Conservation (phyloP, 2,329 filamentous ascomycete genomes). For the Magnaporthiopsis incrustans region DNA sequence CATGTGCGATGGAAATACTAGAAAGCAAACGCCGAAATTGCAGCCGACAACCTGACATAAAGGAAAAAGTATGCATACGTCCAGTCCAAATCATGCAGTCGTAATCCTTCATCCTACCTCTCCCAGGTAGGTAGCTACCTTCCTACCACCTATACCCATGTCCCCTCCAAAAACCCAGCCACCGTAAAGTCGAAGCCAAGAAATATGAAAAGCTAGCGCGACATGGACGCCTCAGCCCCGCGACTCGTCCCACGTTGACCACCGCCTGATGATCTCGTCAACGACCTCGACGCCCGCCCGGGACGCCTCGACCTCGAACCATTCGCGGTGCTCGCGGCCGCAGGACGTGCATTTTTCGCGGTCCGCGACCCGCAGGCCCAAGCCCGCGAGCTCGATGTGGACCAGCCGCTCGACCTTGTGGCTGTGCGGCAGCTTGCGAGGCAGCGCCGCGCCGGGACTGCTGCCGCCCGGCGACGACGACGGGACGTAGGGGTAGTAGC, state of each 20-base stretch:
- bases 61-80: not conserved
- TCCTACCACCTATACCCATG: not conserved
- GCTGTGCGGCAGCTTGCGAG: conserved; percentile 72
- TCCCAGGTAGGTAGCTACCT: too few relatives aligned
- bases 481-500: conserved; percentile 80
- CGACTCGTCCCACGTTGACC: conserved; percentile 75
- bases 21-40: not conserved
- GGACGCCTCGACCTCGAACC: conserved; percentile 82
- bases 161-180: not conserved
- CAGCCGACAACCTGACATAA: not conserved
- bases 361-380: conserved; percentile 46
- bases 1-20: not conserved
- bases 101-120: not conserved
- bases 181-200: not conserved
- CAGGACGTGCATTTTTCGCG: conserved; percentile 62
- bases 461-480: conserved; percentile 20
- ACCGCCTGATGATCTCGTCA: conserved; percentile 61
- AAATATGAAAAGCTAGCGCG: not conserved
- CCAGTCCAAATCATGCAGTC: not conserved
- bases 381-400: conserved; percentile 73
- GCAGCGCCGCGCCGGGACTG: conserved; percentile 20
- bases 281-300: conserved; percentile 60
- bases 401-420: conserved; percentile 85
- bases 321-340: conserved; percentile 81
- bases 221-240: not conserved